Conservation (phyloP, 345 rosid species). For the Pugionium cornutum region DNA sequence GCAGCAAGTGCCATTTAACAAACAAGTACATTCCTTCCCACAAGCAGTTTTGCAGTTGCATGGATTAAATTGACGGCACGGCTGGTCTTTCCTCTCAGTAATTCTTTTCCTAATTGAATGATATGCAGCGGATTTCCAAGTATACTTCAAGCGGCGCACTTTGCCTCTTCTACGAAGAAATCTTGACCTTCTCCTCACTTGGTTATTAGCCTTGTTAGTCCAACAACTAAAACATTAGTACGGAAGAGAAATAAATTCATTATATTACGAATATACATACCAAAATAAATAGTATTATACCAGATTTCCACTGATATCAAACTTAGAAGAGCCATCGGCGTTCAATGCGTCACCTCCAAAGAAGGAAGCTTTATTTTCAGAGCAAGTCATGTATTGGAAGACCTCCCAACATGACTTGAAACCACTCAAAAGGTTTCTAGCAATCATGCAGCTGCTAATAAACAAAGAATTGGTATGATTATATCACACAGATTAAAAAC, state of each 20-base stretch:
- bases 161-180: slow-evolving; percentile 90
- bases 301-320: slow-evolving; percentile 71
- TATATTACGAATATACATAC: neutral
- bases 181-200: slow-evolving; percentile 90
- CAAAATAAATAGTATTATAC: slow-evolving; percentile 45
- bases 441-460: slow-evolving; percentile 76
- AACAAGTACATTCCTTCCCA: slow-evolving; percentile 91
- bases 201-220: slow-evolving; percentile 62
- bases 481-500: slow-evolving; percentile 11
- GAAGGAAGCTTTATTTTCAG: slow-evolving; percentile 60
- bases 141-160: slow-evolving; percentile 97
- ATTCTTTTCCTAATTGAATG: slow-evolving; percentile 92
- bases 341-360: slow-evolving; percentile 66
- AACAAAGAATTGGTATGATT: slow-evolving; percentile 22
- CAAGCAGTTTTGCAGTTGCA: slow-evolving; percentile 92
- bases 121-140: slow-evolving; percentile 99
- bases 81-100: slow-evolving; percentile 96
- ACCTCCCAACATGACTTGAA: slow-evolving; percentile 89
- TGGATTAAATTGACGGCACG: slow-evolving; percentile 97
- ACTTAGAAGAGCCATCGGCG: slow-evolving; percentile 81
- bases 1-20: slow-evolving; percentile 94
- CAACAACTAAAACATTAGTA: slow-evolving; percentile 25
- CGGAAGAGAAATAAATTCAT: neutral
- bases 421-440: slow-evolving; percentile 90
- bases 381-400: slow-evolving; percentile 76